Conservation (phyloP, 2,329 filamentous ascomycete species). For the Colletotrichum paranaense region DNA sequence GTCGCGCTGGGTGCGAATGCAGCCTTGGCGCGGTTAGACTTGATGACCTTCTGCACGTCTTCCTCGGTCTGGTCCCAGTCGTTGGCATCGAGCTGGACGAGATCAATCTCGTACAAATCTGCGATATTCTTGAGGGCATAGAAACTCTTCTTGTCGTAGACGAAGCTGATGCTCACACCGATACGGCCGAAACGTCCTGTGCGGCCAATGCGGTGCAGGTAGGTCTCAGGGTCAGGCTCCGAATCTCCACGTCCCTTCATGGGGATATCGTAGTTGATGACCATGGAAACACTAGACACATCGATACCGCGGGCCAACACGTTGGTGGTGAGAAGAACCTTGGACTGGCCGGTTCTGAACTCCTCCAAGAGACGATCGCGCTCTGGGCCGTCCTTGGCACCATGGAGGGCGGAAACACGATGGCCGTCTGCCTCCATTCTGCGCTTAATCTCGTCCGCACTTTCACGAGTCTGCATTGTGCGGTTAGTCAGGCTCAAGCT, state of each 20-base stretch:
- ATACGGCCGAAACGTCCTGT: slow-evolving; percentile 97
- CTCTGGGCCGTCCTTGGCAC: slow-evolving; percentile 84
- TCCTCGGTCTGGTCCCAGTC: slow-evolving; percentile 94
- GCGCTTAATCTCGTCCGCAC: slow-evolving; percentile 84
- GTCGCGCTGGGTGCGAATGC: slow-evolving; percentile 61
- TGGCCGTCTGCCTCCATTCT: slow-evolving; percentile 92
- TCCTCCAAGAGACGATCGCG: slow-evolving; percentile 87
- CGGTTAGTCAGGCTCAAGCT: background rate
- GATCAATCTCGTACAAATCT: slow-evolving; percentile 80
- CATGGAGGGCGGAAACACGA: slow-evolving; percentile 89
- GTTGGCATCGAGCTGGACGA: slow-evolving; percentile 82
- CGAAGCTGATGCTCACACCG: slow-evolving; percentile 94
- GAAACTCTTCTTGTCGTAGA: slow-evolving; percentile 87
- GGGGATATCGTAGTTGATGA: slow-evolving; percentile 95
- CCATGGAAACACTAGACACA: slow-evolving; percentile 91
- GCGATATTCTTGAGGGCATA: slow-evolving; percentile 83
- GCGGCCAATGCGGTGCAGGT: slow-evolving; percentile 96
- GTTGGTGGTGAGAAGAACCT: slow-evolving; percentile 98
- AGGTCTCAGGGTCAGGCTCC: slow-evolving; percentile 93
- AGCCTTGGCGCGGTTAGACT: slow-evolving; percentile 71
- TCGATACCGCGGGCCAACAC: slow-evolving; percentile 97
- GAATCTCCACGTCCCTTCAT: slow-evolving; percentile 80
- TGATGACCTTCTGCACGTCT: slow-evolving; percentile 84
- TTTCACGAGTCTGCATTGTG: slow-evolving; percentile 77
- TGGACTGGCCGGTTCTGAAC: slow-evolving; percentile 88